Conservation (phyloP, 352 stramenopile genomes). For the Phytopythium helicoides region DNA sequence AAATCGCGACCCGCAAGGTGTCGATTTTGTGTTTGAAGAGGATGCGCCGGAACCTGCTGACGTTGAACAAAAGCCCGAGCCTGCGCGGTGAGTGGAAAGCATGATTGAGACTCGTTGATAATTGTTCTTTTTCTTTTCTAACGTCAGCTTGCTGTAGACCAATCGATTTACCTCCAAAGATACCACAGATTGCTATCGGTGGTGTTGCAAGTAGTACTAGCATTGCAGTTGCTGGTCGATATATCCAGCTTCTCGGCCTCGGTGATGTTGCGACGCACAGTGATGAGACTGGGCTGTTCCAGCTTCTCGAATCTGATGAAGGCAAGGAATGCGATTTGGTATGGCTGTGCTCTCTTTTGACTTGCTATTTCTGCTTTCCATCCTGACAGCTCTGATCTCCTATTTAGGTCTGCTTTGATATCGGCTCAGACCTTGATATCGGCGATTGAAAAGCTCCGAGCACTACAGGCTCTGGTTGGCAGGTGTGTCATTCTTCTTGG, state of each 20-base stretch:
- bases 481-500: slow-evolving; percentile 58
- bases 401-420: slow-evolving; percentile 60
- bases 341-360: neutral
- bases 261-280: slow-evolving; percentile 41
- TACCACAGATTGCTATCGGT: slow-evolving; percentile 62
- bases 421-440: slow-evolving; percentile 66
- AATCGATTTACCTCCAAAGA: slow-evolving; percentile 35
- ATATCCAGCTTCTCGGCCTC: slow-evolving; percentile 69
- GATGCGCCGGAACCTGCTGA: slow-evolving; percentile 3
- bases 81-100: neutral
- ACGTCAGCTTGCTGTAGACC: slow-evolving; percentile 13
- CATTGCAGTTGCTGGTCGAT: slow-evolving; percentile 49
- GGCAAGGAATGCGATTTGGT: slow-evolving; percentile 49
- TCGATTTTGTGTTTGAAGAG: slow-evolving; percentile 48
- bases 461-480: slow-evolving; percentile 34
- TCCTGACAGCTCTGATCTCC: neutral
- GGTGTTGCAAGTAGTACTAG: slow-evolving; percentile 32
- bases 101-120: neutral
- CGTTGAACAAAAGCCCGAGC: slow-evolving; percentile 2
- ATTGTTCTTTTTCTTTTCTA: neutral
- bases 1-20: slow-evolving; percentile 23
- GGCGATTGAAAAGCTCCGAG: slow-evolving; percentile 34
- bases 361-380: neutral
- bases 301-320: slow-evolving; percentile 27
- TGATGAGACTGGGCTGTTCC: slow-evolving; percentile 35